Percentiles rank a stretch among this genome's conserved stretches.
Conservation (phyloP, 2,329 filamentous ascomycete species). For the Colletotrichum sansevieriae region DNA sequence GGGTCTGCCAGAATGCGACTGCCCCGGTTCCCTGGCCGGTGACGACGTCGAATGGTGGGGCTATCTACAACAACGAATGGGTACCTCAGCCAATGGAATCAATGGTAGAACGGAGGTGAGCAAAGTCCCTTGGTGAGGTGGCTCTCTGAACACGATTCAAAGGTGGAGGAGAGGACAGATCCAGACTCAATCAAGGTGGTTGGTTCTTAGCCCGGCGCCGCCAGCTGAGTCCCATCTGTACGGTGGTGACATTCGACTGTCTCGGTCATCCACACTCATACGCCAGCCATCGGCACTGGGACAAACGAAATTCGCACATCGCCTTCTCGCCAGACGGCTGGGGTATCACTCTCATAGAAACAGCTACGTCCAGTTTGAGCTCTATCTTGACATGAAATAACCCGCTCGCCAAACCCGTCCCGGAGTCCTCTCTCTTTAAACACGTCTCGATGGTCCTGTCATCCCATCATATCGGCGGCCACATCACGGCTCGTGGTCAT, state of each 20-base stretch:
- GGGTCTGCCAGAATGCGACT: too few relatives aligned
- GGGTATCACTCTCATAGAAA: slow-evolving; percentile 26
- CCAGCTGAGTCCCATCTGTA: too few relatives aligned
- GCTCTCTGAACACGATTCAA: too few relatives aligned
- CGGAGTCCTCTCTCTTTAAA: neutral
- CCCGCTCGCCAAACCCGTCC: slow-evolving; percentile 4
- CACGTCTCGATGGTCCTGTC: slow-evolving; percentile 20
- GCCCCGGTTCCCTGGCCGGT: slow-evolving; percentile 21
- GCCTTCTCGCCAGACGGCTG: neutral
- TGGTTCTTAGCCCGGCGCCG: too few relatives aligned
- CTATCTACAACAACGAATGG: neutral
- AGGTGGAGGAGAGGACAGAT: too few relatives aligned
- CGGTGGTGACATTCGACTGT: too few relatives aligned
- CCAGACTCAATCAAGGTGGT: too few relatives aligned
- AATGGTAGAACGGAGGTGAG: too few relatives aligned
- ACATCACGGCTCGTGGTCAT: slow-evolving; percentile 47
- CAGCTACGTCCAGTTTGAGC: slow-evolving; percentile 16
- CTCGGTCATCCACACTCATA: too few relatives aligned
- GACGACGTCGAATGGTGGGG: neutral
- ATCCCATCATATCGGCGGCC: slow-evolving; percentile 10
- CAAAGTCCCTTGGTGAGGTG: too few relatives aligned
- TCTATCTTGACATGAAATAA: slow-evolving; percentile 15
- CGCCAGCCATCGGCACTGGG: too few relatives aligned
- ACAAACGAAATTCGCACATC: neutral
- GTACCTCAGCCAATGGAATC: too few relatives aligned